Conservation (phyloP, 371 early-diverging fungal genomes). For the Syncephalis fuscata region DNA sequence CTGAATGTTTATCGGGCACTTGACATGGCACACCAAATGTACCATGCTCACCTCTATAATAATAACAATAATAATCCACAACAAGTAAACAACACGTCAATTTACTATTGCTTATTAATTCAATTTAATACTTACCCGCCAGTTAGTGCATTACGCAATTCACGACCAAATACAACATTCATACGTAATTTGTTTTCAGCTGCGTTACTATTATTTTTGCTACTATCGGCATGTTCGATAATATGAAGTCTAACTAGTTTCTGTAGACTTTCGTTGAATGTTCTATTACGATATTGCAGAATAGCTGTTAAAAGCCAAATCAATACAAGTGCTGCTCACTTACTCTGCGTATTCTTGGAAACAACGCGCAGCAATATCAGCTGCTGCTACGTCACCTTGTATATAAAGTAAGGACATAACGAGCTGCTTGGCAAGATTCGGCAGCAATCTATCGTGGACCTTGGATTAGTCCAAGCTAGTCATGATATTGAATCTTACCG, state of each 20-base stretch:
- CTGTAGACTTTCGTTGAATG: constrained; percentile 35
- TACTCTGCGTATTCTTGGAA: constrained; percentile 30
- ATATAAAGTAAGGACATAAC: constrained; percentile 79
- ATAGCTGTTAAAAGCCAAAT: constrained; percentile 1
- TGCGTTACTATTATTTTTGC: constrained; percentile 15
- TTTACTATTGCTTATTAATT: background rate
- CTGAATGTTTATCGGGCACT: constrained; percentile 43
- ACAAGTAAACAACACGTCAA: background rate
- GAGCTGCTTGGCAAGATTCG: constrained; percentile 74
- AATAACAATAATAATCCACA: background rate
- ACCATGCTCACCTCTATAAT: constrained; percentile 45
- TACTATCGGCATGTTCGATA: constrained; percentile 16
- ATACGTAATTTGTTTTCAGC: constrained; percentile 26
- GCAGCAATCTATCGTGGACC: constrained; percentile 37
- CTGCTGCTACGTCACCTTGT: constrained; percentile 29
- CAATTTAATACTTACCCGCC: constrained; percentile 44
- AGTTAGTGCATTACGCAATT: constrained; percentile 73
- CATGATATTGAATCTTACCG: constrained; percentile 26
- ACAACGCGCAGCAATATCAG: constrained; percentile 55
- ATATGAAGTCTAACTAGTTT: constrained; percentile 51
- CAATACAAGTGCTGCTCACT: background rate
- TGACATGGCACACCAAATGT: constrained; percentile 66
- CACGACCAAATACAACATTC: constrained; percentile 52
- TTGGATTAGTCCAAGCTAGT: background rate
- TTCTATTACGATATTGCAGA: constrained; percentile 14